Evolutionary conservation across 2,329 filamentous ascomycete species (phyloP), one percentile per base, ranked within the genome.

Genomic region (Sclerotinia trifoliorum): DNA sequence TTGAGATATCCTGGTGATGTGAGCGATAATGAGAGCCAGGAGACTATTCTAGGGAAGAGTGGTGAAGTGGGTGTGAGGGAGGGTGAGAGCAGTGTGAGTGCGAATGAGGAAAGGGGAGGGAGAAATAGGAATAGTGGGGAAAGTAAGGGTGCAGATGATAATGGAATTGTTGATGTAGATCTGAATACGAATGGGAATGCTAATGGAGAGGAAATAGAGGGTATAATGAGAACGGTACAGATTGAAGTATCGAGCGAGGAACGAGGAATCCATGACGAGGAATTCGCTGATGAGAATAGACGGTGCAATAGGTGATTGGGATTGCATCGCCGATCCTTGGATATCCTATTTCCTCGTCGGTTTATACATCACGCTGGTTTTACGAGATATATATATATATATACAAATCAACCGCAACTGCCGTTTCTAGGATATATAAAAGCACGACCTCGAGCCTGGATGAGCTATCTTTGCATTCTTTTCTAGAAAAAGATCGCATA

Each of bases 21-120:
- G n/a, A 57, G 51, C 19, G 63, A 58, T 26, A 48, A 48, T 26
- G 63, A 65, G 17, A 58, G 63, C 49, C 63, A 65, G 32, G 52
- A 65, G 52, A 65, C 63, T 42, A 65, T 65, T 46, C 35, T 48
- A 4, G 54, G 54, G 6, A 44, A 44, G 21, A 10, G 1, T 13
- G 17, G 19, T 15, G 21, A 35, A 13, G 44, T 35, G 29, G 32
- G 46, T 3, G 15, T 6, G 13, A 39, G 11, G 15, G 21, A 0
- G 3, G 13, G 58, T 1, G 44, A 49, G 19, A 15, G 44, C 7
- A 15, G 44, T 5, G 26, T 24, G 13, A 46, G 49, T 39, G 24
- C 5, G 2, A 60, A 44, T 17, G 21, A 24, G 19, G 35, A 10
- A 24, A n/a, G 15, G n/a, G 39, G 26, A 5, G 13, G n/a, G 10